phyloP scores from a whole-genome alignment of 352 stramenopile species.

The Phytophthora pluvialis region DNA sequence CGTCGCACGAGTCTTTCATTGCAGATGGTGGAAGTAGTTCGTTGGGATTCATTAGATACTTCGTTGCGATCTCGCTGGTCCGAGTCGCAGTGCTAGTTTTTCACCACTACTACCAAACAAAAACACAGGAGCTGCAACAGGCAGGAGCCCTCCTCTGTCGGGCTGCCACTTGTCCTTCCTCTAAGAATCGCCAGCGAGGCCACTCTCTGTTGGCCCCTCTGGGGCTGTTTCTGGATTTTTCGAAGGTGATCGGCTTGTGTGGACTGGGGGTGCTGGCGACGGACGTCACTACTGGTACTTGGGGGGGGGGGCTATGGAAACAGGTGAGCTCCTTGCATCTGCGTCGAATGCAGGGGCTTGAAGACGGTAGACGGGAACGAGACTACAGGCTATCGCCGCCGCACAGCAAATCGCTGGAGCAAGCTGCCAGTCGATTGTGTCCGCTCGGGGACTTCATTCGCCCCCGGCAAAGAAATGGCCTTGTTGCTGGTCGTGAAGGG shows the following conservation, averaged over 20 bases:
- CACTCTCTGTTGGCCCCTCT: conserved; percentile 10
- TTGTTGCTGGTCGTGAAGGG: conserved; percentile 36
- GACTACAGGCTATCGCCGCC: conserved; percentile 39
- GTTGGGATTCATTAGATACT: conserved; percentile 33
- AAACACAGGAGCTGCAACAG: conserved; percentile 16
- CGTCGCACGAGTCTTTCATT: neutral
- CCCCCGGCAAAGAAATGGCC: conserved; percentile 25
- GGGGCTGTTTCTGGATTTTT: conserved; percentile 23
- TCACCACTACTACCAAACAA: conserved; percentile 28
- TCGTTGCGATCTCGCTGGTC: conserved; percentile 18
- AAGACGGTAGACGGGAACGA: conserved; percentile 15
- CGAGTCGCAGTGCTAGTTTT: conserved; percentile 26
- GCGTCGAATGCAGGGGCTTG: conserved; percentile 22
- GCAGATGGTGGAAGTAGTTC: conserved; percentile 25
- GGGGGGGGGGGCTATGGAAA: conserved; percentile 35
- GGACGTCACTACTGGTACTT: conserved; percentile 42
- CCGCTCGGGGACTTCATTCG: conserved; percentile 40
- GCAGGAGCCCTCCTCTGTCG: conserved; percentile 1
- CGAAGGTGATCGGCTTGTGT: conserved; percentile 16
- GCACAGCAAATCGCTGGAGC: conserved; percentile 38
- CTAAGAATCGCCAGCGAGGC: conserved; percentile 29
- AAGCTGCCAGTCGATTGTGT: conserved; percentile 36
- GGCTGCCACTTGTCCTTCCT: conserved; percentile 26
- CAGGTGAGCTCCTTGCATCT: conserved; percentile 31
- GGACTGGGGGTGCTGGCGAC: conserved; percentile 15